These are phyloP conservation scores for Candida neerlandica DNA, from an alignment of 1,139 yeast genomes.

Conservation along the genomic window DNA sequence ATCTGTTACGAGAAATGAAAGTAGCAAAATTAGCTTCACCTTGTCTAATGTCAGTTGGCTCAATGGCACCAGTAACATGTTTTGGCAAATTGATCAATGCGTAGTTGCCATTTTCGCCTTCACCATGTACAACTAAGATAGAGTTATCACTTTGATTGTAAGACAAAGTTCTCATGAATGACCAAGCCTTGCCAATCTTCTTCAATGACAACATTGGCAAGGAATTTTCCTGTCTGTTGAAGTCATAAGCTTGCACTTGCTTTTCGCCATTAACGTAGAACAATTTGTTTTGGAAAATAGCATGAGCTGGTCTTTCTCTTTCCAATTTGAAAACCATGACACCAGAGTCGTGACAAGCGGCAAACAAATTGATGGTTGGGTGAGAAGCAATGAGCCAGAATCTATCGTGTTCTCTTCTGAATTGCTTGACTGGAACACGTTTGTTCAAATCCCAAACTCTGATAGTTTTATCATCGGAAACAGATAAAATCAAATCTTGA, in stretches of 20 bases:
- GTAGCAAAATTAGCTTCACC: constrained; percentile 87
- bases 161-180: constrained; percentile 79
- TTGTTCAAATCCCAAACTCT: constrained; percentile 97
- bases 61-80: constrained; percentile 89
- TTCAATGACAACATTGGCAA: constrained; percentile 82
- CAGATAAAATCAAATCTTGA: constrained; percentile 89
- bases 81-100: constrained; percentile 81
- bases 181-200: constrained; percentile 84
- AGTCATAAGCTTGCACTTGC: constrained; percentile 81
- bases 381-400: constrained; percentile 93
- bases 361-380: constrained; percentile 88
- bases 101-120: constrained; percentile 62
- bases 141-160: constrained; percentile 94
- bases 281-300: constrained; percentile 70
- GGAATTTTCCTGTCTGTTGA: constrained; percentile 59
- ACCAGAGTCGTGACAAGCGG: constrained; percentile 96
- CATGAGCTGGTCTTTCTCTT: constrained; percentile 93
- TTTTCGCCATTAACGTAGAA: constrained; percentile 81
- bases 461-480: constrained; percentile 95
- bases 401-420: constrained; percentile 91
- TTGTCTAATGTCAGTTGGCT: constrained; percentile 74
- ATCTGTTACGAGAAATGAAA: constrained; percentile 92
- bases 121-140: constrained; percentile 78
- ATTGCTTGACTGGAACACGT: constrained; percentile 91
- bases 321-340: constrained; percentile 97